A percentile compares a stretch with the other conserved stretches of the same genome.
Conservation (phyloP, 2,329 filamentous ascomycete species). For the Bipolaris gigantea region DNA sequence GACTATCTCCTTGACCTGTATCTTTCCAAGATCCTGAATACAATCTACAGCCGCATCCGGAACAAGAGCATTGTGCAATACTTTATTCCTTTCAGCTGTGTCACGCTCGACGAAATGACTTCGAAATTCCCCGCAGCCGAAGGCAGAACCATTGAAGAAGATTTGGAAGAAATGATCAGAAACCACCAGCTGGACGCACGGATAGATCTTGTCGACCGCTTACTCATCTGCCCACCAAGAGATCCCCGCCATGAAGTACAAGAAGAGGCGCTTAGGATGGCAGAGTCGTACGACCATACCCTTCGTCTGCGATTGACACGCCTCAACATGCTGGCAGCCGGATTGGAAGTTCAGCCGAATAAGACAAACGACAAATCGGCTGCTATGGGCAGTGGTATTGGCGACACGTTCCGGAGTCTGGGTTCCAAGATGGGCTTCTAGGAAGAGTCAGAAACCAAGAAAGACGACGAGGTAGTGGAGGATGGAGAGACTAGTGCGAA, state of each 20-base stretch:
- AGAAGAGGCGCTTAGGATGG: constrained; percentile 65
- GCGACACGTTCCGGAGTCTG: constrained; percentile 32
- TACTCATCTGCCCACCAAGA: constrained; percentile 71
- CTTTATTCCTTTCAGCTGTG: constrained; percentile 84
- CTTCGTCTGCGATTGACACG: constrained; percentile 75
- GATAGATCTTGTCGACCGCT: constrained; percentile 79
- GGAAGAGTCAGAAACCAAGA: not conserved
- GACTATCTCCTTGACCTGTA: constrained; percentile 93
- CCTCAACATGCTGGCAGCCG: constrained; percentile 74
- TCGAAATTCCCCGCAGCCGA: constrained; percentile 68
- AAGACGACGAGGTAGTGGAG: not conserved
- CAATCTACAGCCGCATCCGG: constrained; percentile 74
- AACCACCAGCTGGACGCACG: constrained; percentile 71
- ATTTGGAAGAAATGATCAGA: constrained; percentile 79
- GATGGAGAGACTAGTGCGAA: not conserved
- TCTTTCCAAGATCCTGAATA: constrained; percentile 71
- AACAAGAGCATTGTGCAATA: constrained; percentile 94
- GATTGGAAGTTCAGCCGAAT: constrained; percentile 64
- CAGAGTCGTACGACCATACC: constrained; percentile 72
- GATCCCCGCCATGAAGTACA: constrained; percentile 73
- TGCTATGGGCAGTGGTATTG: constrained; percentile 24
- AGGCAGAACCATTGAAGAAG: constrained; percentile 61
- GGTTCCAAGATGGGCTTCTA: constrained; percentile 39
- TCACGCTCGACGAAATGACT: constrained; percentile 78
- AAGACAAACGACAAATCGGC: constrained; percentile 25